Evolutionary conservation across 768 basidiomycete species (phyloP).

Genomic region (Hygrocybe coccinea): DNA sequence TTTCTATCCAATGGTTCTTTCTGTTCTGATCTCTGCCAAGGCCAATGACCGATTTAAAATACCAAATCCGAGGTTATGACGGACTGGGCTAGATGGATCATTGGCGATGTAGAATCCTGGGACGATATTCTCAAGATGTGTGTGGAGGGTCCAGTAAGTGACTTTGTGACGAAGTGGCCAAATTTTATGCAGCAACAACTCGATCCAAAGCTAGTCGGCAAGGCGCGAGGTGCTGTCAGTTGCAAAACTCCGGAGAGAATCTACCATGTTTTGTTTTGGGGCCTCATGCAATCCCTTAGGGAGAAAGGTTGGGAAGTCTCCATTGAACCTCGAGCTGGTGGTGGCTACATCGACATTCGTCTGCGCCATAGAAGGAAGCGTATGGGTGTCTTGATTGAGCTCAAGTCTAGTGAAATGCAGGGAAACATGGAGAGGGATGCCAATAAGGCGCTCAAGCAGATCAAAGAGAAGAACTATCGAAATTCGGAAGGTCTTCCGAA

Average conservation of each 20-base stretch:
- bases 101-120: constrained; percentile 3
- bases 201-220: constrained; percentile 10
- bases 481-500: constrained; percentile 10
- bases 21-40: constrained; percentile 11
- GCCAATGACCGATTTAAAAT: constrained; percentile 10
- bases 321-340: constrained; percentile 11
- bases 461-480: constrained; percentile 12
- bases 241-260: constrained; percentile 10
- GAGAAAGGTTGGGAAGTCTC: constrained; percentile 9
- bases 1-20: constrained; percentile 11
- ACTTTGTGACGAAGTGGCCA: constrained; percentile 10
- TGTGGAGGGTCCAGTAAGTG: constrained; percentile 9
- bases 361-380: constrained; percentile 9
- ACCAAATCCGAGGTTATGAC: constrained; percentile 12
- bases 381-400: constrained; percentile 11
- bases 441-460: constrained; percentile 12
- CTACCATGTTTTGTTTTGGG: constrained; percentile 9
- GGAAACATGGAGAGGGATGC: constrained; percentile 13
- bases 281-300: constrained; percentile 8
- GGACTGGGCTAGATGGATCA: constrained; percentile 13
- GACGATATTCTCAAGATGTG: constrained; percentile 11
- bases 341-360: constrained; percentile 10
- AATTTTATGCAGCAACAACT: constrained; percentile 12
- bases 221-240: constrained; percentile 12
- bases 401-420: constrained; percentile 12